phyloP scores from a whole-genome alignment of 257 asterid species.

The Solanum sitiens region DNA sequence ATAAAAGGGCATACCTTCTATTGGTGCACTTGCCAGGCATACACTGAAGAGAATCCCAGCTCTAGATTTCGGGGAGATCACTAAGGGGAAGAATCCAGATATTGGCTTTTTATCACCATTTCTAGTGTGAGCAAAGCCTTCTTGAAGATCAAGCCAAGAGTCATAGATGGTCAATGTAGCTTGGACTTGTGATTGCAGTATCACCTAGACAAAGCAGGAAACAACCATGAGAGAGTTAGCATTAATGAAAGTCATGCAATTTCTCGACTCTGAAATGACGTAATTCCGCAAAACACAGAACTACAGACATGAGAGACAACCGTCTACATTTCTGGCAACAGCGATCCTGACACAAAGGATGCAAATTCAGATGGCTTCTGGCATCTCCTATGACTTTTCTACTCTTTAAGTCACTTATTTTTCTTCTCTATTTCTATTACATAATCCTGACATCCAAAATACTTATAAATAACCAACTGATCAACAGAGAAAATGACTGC shows the following conservation, averaged over 20 bases:
- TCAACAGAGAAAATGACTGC: background rate
- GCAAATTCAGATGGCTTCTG: background rate
- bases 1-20: constrained; percentile 29
- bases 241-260: background rate
- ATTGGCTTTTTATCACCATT: constrained; percentile 62
- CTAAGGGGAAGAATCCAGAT: constrained; percentile 70
- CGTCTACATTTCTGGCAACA: background rate
- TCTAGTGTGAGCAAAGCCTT: constrained; percentile 74
- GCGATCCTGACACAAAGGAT: background rate
- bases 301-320: background rate
- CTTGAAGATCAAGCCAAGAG: constrained; percentile 95
- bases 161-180: constrained; percentile 73
- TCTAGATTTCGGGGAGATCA: constrained; percentile 69
- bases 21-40: constrained; percentile 33
- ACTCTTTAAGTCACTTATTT: background rate
- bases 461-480: background rate
- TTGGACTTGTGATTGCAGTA: constrained; percentile 89
- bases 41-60: constrained; percentile 82
- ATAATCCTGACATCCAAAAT: background rate
- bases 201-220: constrained; percentile 37
- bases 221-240: background rate
- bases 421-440: background rate
- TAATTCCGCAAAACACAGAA: background rate
- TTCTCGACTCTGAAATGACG: background rate
- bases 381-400: background rate